Percentiles rank a stretch among this genome's conserved stretches.
These are phyloP conservation scores for Musa balbisiana DNA, from an alignment of 202 grass and related monocot genomes.

Conservation along the genomic window DNA sequence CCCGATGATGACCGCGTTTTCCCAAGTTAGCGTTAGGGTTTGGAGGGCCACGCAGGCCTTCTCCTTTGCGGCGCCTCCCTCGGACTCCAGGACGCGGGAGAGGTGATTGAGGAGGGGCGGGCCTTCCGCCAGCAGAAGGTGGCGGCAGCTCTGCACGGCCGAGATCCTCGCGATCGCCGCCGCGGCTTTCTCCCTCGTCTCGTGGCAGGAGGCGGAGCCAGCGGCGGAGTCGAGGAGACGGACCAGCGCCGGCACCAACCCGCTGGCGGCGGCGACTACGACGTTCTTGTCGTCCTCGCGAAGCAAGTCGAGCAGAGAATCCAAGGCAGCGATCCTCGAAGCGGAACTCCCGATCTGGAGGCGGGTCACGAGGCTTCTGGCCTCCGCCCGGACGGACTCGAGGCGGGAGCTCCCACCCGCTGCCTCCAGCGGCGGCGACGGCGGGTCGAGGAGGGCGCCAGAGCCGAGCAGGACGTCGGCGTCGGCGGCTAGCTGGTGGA, in stretches of 20 bases:
- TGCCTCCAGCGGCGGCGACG: background rate
- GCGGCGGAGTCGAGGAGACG: slow-evolving; percentile 20
- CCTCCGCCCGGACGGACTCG: slow-evolving; percentile 3
- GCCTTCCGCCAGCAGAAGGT: slow-evolving; percentile 12
- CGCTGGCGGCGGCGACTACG: background rate
- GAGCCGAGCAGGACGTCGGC: slow-evolving; percentile 42
- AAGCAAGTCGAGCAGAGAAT: slow-evolving; percentile 3
- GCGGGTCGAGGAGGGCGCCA: background rate
- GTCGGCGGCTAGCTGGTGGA: slow-evolving; percentile 58
- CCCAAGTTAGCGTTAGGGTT: slow-evolving; percentile 42
- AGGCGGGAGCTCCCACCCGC: background rate
- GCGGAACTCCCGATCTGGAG: slow-evolving; percentile 22
- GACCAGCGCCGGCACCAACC: slow-evolving; percentile 8
- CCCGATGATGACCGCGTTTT: slow-evolving; percentile 32
- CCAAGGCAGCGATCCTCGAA: slow-evolving; percentile 10
- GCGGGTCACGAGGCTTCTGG: slow-evolving; percentile 15
- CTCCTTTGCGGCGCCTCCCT: slow-evolving; percentile 10
- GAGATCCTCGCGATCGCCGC: slow-evolving; percentile 3
- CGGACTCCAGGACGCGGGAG: slow-evolving; percentile 18
- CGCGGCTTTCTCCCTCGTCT: slow-evolving; percentile 9
- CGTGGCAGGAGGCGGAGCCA: background rate
- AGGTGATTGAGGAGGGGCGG: slow-evolving; percentile 16
- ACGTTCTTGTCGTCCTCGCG: slow-evolving; percentile 14
- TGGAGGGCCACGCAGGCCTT: slow-evolving; percentile 46
- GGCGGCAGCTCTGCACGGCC: slow-evolving; percentile 19